Evolutionary conservation across 139 green algal genomes (phyloP), one percentile per base, ranked within the genome.

Genomic region (Axilococcus clingmanii): DNA sequence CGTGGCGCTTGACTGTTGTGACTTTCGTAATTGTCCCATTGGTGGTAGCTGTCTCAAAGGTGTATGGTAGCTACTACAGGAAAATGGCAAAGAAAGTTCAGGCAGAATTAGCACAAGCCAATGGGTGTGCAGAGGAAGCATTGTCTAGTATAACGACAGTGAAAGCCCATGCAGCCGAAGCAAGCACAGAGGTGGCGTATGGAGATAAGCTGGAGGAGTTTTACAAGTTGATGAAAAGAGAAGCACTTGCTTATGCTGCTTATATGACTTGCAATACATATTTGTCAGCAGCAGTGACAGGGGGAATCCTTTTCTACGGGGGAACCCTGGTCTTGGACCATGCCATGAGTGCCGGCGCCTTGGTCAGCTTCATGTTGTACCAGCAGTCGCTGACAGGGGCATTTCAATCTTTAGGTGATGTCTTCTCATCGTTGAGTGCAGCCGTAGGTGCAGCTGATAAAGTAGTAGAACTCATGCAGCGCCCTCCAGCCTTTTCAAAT

Each of bases 371-470:
- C 69, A 90, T 92, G 76, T 71, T 90, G 24, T 82, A 87, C 67
- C 78, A 90, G 65, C 71, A 85, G 60, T 76, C 55, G 4, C 74
- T 94, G 0, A 65, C 48, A 14, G 48, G 35, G 1, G 72, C 82
- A 16, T 90, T 91, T 52, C 70, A 81, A 68, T 40, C 65, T 11
- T 71, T 91, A 46, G 78, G 72, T 6, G 82, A 91, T 56, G 79
- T 91, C 15, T 89, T 88, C 74, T 76, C 55, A 6, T 52, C 75
- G 0, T 63, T 94, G 27, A 74, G 69, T 1, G 80, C 68, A 28
- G 84, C 84, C 2, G 71, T 94, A n/a, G 84, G 82, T 4, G 80
- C 84, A 4, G 84, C 84, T 19, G 84, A 91, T 50, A 94, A 91
- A 71, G 71, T 86, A 8, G 47, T 82, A 12, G 72, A 84, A 53